phyloP scores from a whole-genome alignment of 169 alveolate species.

The Theileria annulata region DNA sequence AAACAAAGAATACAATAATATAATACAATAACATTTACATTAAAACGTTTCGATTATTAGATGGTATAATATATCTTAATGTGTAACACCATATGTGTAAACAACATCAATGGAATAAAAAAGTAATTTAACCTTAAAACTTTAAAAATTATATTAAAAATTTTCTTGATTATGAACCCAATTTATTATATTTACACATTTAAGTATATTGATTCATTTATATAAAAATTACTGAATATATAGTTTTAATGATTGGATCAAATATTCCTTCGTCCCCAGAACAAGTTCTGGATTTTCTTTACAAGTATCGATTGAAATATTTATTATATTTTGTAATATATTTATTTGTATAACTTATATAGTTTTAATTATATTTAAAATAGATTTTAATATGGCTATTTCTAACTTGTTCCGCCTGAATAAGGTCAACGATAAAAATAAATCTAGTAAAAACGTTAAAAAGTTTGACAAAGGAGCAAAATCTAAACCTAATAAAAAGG shows the following conservation, averaged over 20 bases:
- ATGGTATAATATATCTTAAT: not conserved
- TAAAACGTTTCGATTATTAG: not conserved
- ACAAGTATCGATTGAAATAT: slow-evolving; percentile 3
- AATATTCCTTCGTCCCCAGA: not conserved
- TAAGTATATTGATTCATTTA: not conserved
- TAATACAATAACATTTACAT: slow-evolving; percentile 11
- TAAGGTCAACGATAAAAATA: slow-evolving; percentile 16
- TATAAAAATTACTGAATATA: not conserved
- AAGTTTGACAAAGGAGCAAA: slow-evolving; percentile 36
- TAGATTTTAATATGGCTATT: slow-evolving; percentile 51
- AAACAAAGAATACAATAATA: slow-evolving; percentile 1
- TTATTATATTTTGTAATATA: not conserved
- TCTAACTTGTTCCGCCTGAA: slow-evolving; percentile 47
- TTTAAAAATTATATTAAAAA: too few species aligned
- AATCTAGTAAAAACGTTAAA: slow-evolving; percentile 30
- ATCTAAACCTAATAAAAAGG: slow-evolving; percentile 33
- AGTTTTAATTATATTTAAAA: not conserved
- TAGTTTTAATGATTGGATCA: not conserved
- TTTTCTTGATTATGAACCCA: too few species aligned
- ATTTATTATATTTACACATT: not conserved
- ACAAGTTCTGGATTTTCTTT: not conserved
- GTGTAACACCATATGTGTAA: slow-evolving; percentile 8
- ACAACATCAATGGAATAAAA: slow-evolving; percentile 3
- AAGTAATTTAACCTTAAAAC: not conserved
- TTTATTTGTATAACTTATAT: not conserved